A percentile compares a stretch with the other conserved stretches of the same genome.
Evolutionary conservation across 805 yeast genomes (phyloP).

Genomic region (Yarrowia sp.): DNA sequence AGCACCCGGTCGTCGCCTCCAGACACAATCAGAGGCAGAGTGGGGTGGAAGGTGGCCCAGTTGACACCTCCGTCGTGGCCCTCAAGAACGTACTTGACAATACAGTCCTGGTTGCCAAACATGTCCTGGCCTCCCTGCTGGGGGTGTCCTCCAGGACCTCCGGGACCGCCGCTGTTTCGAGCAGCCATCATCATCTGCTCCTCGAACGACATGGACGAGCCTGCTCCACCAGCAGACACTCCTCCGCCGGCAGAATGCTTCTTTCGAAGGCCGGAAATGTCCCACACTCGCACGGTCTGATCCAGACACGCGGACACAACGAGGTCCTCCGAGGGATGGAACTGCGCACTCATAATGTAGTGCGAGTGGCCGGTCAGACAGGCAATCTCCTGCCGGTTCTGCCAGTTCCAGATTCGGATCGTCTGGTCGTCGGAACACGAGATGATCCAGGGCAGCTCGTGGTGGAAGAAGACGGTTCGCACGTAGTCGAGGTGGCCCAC

Average conservation of each 20-base stretch:
- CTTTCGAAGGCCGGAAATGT: constrained; percentile 91
- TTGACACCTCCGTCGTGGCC: constrained; percentile 99
- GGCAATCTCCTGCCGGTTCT: constrained; percentile 95
- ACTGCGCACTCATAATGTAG: constrained; percentile 97
- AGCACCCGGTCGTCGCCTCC: constrained; percentile 96
- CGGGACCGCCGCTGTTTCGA: constrained; percentile 56
- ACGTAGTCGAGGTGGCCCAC: constrained; percentile 95
- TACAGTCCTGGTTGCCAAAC: constrained; percentile 92
- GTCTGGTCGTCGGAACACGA: constrained; percentile 98
- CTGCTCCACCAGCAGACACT: constrained; percentile 23
- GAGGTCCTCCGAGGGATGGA: constrained; percentile 94
- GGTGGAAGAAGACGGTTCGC: constrained; percentile 92
- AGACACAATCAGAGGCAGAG: constrained; percentile 90
- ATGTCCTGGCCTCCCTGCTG: constrained; percentile 72
- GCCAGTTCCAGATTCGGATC: constrained; percentile 99
- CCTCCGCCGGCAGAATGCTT: constrained; percentile 76
- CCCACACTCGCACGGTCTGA: constrained; percentile 99
- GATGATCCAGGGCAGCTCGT: constrained; percentile 95
- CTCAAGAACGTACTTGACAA: constrained; percentile 92
- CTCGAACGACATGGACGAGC: constrained; percentile 49
- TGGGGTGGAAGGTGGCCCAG: constrained; percentile 98
- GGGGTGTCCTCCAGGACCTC: constrained; percentile 21
- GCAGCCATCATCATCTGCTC: constrained; percentile 53
- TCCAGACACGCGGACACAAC: constrained; percentile 95
- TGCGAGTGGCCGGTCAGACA: constrained; percentile 98